Evolutionary conservation across 2,329 filamentous ascomycete genomes (phyloP).

Genomic region (Cryphonectria carpinicola): DNA sequence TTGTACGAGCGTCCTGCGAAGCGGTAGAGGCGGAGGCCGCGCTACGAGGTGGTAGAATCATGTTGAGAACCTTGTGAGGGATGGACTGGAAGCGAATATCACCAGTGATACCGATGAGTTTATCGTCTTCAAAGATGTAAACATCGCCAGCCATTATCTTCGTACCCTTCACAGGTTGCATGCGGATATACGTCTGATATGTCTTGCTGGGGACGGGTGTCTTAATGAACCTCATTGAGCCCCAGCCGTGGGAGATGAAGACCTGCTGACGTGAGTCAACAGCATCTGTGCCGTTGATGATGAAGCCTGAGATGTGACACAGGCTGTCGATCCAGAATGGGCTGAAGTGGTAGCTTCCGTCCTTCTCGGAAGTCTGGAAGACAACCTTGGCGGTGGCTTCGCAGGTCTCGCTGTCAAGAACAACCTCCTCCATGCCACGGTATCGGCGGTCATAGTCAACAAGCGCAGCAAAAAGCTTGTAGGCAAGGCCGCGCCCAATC

Average conservation of each 20-base stretch:
- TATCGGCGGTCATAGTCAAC: conserved; percentile 61
- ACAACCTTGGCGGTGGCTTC: conserved; percentile 48
- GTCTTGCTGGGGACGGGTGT: conserved; percentile 49
- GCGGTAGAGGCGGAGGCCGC: conserved; percentile 42
- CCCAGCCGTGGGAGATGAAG: conserved; percentile 65
- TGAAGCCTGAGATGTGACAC: conserved; percentile 64
- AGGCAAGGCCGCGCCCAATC: conserved; percentile 74
- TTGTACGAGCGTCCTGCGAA: conserved; percentile 38
- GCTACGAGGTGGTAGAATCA: conserved; percentile 66
- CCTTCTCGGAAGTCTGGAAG: conserved; percentile 52
- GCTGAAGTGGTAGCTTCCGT: conserved; percentile 58
- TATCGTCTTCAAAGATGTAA: conserved; percentile 58
- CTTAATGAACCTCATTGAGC: conserved; percentile 54
- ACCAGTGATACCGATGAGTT: conserved; percentile 51
- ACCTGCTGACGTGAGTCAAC: conserved; percentile 59
- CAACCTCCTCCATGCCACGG: conserved; percentile 62
- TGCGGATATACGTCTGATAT: conserved; percentile 61
- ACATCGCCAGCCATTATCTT: conserved; percentile 59
- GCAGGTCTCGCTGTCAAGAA: conserved; percentile 52
- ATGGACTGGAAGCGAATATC: conserved; percentile 71
- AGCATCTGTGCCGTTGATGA: conserved; percentile 61
- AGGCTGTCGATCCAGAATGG: conserved; percentile 64
- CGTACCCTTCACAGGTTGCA: conserved; percentile 56
- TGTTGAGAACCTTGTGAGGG: conserved; percentile 67
- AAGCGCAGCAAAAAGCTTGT: conserved; percentile 67